Evolutionary conservation across 2,329 filamentous ascomycete genomes (phyloP), one percentile per base, ranked within the genome.

Genomic region (Sporothrix luriei): DNA sequence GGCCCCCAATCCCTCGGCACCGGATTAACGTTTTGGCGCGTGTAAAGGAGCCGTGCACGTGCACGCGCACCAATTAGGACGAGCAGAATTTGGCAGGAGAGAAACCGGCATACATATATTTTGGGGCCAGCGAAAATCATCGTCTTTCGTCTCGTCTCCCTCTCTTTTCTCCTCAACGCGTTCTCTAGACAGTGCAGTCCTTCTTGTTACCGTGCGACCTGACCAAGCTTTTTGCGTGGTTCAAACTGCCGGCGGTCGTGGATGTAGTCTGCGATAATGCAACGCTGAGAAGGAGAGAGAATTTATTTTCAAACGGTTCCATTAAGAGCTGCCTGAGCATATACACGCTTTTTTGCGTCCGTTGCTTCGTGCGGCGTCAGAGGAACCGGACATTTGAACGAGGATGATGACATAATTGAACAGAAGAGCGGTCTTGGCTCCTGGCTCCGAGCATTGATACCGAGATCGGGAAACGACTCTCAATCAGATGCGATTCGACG

Each of bases 101-200:
- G 4, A 33, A 33, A 33, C 33, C 33, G 1, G 33, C 33, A 33
- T 51, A 16, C 49, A 57, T 48, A 59, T 61, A 61, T 57, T 54
- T 54, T 48, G 38, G 24, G 21, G 59, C 51, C 33, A 68, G 71
- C 70, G 64, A 72, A 72, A 64, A 70, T 62, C 73, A 29, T 46
- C 13, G 40, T 40, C 64, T 13, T 61, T 62, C 73, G 72, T 49
- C n/a, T 26, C 68, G 71, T 24, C 69, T 29, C 16, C 57, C 66
- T 71, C 68, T 71, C 43, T 38, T 68, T 69, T 71, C 24, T 48
- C 68, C 75, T 76, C 83, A 87, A 90, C 89, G 90, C 90, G 86
- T 85, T 90, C 89, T 84, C 83, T 83, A 94, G 92, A 94, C 91
- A 94, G 91, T 94, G 88, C 91, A 90, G 87, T 85, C 85, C 89